Base-by-base conservation (phyloP, 805 yeast species). In the Blastobotrys terrestris region DNA sequence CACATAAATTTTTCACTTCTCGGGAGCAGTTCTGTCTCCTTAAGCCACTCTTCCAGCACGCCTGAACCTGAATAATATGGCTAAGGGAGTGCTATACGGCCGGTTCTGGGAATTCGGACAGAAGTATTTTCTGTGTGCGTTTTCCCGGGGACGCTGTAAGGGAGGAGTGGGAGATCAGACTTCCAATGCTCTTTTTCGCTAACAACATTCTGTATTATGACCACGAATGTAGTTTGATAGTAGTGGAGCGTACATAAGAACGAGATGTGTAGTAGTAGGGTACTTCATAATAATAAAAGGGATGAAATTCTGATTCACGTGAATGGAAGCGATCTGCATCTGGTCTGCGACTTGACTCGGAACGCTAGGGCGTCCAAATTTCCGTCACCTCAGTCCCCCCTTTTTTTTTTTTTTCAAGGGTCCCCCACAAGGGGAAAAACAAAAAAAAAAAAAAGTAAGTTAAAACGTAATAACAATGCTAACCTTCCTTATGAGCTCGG, bases 181-280 rank as follows among this genome's bases (percentile, higher is more conserved):
- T 5, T 16, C n/a, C 16, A 14, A 39, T 14, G 45, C 51, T 21
- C 46, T 48, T 51, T 51, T 51, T 51, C 53, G 53, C 53, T 51
- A 51, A 51, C 53, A 46, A 39, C 53, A 46, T 39, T 31, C 20
- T 40, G 49, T 39, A 5, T 2, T 7, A 20, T n/a, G 13, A 20
- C 49, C 41, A 40, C 35, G 45, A 16, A 20, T 44, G 49, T 44
- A 31, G 53, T 51, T 51, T 51, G 53, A 51, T 51, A 51, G 53
- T 51, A 51, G 53, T 41, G 48, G 53, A 39, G 53, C 45, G 31
- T 13, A 51, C 50, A 51, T 51, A 7, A 39, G n/a, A n/a, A 39
- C 35, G 35, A 26, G 35, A 42, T n/a, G 40, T 16, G 4, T 40
- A 19, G 16, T 46, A 46, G 21, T 31, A 31, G 42, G 14, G 3